Conservation (phyloP, 352 stramenopile species). For the Pythium sukuiense region DNA sequence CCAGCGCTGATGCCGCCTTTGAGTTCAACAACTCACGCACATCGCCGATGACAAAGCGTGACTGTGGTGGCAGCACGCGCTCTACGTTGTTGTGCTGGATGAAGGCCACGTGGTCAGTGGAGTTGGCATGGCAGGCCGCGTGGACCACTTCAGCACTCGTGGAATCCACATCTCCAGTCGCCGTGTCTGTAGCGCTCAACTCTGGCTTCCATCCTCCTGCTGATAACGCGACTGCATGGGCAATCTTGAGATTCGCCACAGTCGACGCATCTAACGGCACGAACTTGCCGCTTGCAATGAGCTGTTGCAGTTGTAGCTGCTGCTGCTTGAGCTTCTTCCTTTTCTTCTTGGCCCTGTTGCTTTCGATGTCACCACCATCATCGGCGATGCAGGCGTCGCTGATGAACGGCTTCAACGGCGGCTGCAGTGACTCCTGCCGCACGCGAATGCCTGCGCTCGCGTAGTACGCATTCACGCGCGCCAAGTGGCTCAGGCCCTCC, state of each 20-base stretch:
- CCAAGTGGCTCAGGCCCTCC: slow-evolving; percentile 43
- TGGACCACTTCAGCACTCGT: background rate
- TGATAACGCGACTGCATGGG: slow-evolving; percentile 18
- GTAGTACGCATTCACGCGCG: slow-evolving; percentile 61
- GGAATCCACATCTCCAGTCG: background rate
- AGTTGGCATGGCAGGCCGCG: slow-evolving; percentile 8
- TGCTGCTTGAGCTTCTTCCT: slow-evolving; percentile 44
- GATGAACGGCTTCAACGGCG: slow-evolving; percentile 33
- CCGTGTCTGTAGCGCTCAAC: background rate
- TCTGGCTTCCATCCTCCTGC: background rate
- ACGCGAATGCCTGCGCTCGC: slow-evolving; percentile 25
- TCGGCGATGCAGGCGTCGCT: background rate
- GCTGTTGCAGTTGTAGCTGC: slow-evolving; percentile 31
- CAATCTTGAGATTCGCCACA: slow-evolving; percentile 20
- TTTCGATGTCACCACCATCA: slow-evolving; percentile 10
- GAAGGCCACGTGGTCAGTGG: background rate
- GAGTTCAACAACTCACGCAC: slow-evolving; percentile 28
- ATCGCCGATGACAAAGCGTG: slow-evolving; percentile 25
- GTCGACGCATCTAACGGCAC: slow-evolving; percentile 37
- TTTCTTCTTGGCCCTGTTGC: slow-evolving; percentile 27
- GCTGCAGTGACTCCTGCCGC: slow-evolving; percentile 33
- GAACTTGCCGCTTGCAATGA: slow-evolving; percentile 50
- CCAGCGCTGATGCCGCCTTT: slow-evolving; percentile 17
- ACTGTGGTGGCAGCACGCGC: slow-evolving; percentile 25
- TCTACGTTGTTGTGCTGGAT: slow-evolving; percentile 22